Percentiles rank a stretch among this genome's conserved stretches.
These are phyloP conservation scores for Pachyrhizus erosus DNA, from an alignment of 306 rosid species.

Conservation along the genomic window DNA sequence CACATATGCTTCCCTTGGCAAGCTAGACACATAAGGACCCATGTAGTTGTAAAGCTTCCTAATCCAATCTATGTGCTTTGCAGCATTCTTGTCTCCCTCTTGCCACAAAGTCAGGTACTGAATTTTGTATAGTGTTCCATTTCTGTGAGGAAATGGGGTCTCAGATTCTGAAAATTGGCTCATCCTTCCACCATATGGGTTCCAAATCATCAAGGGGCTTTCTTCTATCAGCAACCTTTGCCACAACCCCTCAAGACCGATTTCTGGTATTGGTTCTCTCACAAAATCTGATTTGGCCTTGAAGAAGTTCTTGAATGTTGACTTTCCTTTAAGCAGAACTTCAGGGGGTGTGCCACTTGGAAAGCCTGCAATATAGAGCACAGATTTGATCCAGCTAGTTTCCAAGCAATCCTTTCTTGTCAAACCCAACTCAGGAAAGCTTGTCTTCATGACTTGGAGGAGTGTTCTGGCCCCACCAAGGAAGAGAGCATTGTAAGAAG, in stretches of 20 bases:
- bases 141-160: constrained; percentile 67
- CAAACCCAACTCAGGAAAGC: constrained; percentile 74
- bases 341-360: constrained; percentile 47
- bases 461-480: constrained; percentile 56
- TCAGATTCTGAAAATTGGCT: constrained; percentile 55
- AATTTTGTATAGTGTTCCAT: constrained; percentile 62
- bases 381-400: constrained; percentile 75
- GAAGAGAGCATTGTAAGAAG: constrained; percentile 48
- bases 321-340: constrained; percentile 49
- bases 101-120: constrained; percentile 51
- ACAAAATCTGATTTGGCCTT: constrained; percentile 79
- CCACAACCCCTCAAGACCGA: constrained; percentile 59
- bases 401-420: constrained; percentile 49
- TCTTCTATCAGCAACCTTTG: constrained; percentile 52
- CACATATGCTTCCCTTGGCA: constrained; percentile 56
- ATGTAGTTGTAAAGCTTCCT: constrained; percentile 55
- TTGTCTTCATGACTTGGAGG: constrained; percentile 41
- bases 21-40: constrained; percentile 50
- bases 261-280: constrained; percentile 53
- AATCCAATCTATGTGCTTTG: constrained; percentile 53
- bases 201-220: constrained; percentile 54
- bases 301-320: constrained; percentile 52
- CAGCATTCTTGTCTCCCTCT: constrained; percentile 34
- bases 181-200: constrained; percentile 72
- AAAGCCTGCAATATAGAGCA: constrained; percentile 50